phyloP scores from a whole-genome alignment of 2,329 filamentous ascomycete species.

The Nothomitra cinnamomea region DNA sequence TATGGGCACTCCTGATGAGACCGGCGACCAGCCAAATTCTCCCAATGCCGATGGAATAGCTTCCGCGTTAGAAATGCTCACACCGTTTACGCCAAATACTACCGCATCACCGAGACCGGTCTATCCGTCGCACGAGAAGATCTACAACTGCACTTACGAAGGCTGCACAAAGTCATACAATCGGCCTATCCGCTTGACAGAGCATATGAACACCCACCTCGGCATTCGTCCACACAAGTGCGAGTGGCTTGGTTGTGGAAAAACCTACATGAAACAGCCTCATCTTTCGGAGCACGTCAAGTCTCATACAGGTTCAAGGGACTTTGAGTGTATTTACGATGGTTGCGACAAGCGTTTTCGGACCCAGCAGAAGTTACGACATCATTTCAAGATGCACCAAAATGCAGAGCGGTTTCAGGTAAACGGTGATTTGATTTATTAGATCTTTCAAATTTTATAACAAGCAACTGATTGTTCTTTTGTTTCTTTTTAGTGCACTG shows the following conservation, averaged over 20 bases:
- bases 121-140: conserved; percentile 59
- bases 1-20: neutral
- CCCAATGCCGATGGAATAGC: neutral
- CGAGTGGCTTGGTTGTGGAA: conserved; percentile 51
- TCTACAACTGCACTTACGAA: conserved; percentile 55
- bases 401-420: conserved; percentile 54
- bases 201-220: conserved; percentile 71
- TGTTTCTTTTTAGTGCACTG: conserved; percentile 45
- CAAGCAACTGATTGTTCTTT: neutral
- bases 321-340: conserved; percentile 52
- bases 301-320: conserved; percentile 55
- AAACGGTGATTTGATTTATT: neutral
- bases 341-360: conserved; percentile 68
- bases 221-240: conserved; percentile 72
- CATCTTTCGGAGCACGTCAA: conserved; percentile 77
- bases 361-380: conserved; percentile 58
- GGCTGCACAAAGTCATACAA: conserved; percentile 75
- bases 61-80: neutral
- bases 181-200: conserved; percentile 60
- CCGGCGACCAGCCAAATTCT: neutral
- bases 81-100: conserved; percentile 14
- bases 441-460: neutral
- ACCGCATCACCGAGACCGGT: conserved; percentile 18
- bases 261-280: conserved; percentile 72
- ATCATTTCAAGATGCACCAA: conserved; percentile 64